Evolutionary conservation across 176 grass and related monocot species (phyloP), one percentile per base, ranked within the genome.

Genomic region (Leersia perrieri): DNA sequence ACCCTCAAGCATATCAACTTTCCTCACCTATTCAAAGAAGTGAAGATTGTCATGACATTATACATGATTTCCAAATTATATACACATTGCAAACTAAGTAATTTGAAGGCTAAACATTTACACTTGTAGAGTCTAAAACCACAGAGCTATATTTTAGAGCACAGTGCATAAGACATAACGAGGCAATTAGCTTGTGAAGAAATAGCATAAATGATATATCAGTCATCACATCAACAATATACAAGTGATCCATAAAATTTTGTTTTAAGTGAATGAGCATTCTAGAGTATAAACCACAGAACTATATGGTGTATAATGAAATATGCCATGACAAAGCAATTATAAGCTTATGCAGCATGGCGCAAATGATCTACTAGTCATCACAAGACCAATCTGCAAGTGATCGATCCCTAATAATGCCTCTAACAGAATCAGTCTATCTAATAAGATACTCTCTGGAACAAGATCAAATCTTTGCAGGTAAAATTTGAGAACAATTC

Each of bases 1-100:
- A 32, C 91, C 91, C 0, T 97, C 88, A 74, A 97, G 88, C 91
- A 97, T 91, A 60, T 97, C 94, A 33, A 97, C 94, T 64, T 97
- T 97, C 77, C 91, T 83, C 18, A 97, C 94, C 91, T 93, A n/a
- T 38, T 61, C 1, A 47, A 66, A 12, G 1, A 57, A 76, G n/a
- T 0, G 0, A 11, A 45, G 5, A 47, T 83, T 11, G 5, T 82
- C 69, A 74, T 5, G 41, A 81, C 3, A 51, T 2, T 49, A 68
- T 30, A 26, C 2, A 71, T 49, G 31, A n/a, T 20, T 25, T 27
- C 1, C 10, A 49, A 63, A 29, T 18, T 14, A 81, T 22, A 64
- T 55, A 51, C 45, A n/a, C 1, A 53, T 53, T 53, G 20, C 18
- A 8, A 53, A n/a, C 40, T n/a, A 42, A 53, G 45, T 18, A 2